Percentiles rank a stretch among this genome's conserved stretches.
Evolutionary conservation across 345 rosid species (phyloP).

Genomic region (Eucalyptus erythrocorys): DNA sequence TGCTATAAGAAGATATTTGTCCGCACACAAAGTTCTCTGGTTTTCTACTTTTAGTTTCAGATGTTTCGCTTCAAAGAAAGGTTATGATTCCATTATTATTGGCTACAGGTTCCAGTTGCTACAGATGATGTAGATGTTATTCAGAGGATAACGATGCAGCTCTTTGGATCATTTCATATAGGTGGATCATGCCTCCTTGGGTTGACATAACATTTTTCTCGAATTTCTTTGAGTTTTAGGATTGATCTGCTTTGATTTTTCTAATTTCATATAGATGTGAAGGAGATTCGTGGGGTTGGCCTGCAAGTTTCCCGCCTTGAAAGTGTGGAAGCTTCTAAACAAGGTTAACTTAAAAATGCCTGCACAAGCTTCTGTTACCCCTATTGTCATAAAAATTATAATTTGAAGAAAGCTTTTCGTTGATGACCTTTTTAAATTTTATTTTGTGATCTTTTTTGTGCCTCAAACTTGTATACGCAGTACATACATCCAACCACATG

Average conservation of each 20-base stretch:
- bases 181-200: slow-evolving; percentile 15
- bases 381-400: neutral
- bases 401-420: neutral
- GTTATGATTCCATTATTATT: neutral
- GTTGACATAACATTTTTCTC: neutral
- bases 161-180: slow-evolving; percentile 58
- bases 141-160: slow-evolving; percentile 68
- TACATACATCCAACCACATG: neutral
- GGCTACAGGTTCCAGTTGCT: slow-evolving; percentile 56
- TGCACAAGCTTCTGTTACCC: neutral
- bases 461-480: neutral
- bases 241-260: neutral
- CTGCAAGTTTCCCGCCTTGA: slow-evolving; percentile 95
- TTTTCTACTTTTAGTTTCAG: neutral
- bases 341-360: slow-evolving; percentile 25
- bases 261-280: slow-evolving; percentile 34
- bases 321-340: slow-evolving; percentile 39
- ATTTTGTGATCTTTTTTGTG: neutral
- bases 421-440: neutral
- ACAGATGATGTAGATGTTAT: slow-evolving; percentile 75
- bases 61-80: neutral
- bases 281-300: slow-evolving; percentile 89
- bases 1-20: neutral
- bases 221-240: neutral
- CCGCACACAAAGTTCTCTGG: neutral